Percentiles rank a stretch among this genome's conserved stretches.
phyloP scores from a whole-genome alignment of 805 yeast species.

The Saturnispora zaruensis region DNA sequence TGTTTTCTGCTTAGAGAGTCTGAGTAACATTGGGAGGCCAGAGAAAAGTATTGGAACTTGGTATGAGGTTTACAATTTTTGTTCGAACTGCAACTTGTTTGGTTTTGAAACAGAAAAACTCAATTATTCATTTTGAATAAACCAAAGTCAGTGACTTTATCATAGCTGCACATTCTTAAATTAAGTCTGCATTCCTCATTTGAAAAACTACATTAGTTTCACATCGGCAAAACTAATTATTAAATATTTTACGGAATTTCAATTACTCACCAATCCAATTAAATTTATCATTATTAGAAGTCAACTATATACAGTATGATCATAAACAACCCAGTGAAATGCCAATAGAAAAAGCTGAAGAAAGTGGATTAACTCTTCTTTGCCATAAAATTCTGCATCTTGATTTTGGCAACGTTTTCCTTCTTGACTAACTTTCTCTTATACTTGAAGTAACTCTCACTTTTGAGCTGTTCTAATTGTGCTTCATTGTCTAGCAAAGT shows the following conservation, averaged over 20 bases:
- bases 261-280: neutral
- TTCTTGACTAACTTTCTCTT: conserved; percentile 66
- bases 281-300: neutral
- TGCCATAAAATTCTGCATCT: conserved; percentile 68
- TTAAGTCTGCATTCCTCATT: too few relatives aligned
- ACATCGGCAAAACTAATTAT: neutral
- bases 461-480: conserved; percentile 46
- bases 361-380: conserved; percentile 31
- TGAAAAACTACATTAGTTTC: neutral
- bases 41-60: neutral
- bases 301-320: neutral
- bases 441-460: conserved; percentile 49
- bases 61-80: neutral
- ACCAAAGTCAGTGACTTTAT: neutral
- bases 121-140: neutral
- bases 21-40: neutral
- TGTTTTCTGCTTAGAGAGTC: neutral
- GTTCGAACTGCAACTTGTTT: too few relatives aligned
- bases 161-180: too few relatives aligned
- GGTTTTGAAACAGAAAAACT: neutral
- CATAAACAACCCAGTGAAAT: neutral
- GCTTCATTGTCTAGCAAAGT: conserved; percentile 59
- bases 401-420: conserved; percentile 60
- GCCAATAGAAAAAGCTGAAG: neutral
- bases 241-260: neutral